phyloP scores from a whole-genome alignment of 176 grass and related monocot genomes.

The Pharus latifolius region DNA sequence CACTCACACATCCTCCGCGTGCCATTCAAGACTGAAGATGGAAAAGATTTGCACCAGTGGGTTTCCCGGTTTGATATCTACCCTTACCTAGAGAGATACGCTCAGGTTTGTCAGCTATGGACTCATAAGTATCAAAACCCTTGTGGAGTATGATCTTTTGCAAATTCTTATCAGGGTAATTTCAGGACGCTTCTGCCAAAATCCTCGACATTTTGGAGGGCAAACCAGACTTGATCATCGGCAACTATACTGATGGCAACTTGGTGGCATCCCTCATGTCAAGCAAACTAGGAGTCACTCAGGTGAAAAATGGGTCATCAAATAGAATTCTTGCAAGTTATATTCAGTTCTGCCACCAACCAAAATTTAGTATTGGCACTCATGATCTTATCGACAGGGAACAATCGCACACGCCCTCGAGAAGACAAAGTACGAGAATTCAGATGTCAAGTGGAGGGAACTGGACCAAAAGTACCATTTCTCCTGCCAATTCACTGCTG shows the following conservation, averaged over 20 bases:
- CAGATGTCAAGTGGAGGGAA: constrained; percentile 89
- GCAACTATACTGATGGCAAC: constrained; percentile 94
- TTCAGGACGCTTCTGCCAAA: constrained; percentile 68
- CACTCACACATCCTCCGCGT: constrained; percentile 78
- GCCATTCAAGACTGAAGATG: constrained; percentile 66
- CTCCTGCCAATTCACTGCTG: constrained; percentile 95
- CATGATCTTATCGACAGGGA: constrained; percentile 28
- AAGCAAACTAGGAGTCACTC: constrained; percentile 78
- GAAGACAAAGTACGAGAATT: constrained; percentile 93
- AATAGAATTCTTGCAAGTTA: not conserved
- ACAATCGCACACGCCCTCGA: constrained; percentile 97
- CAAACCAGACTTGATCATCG: constrained; percentile 92
- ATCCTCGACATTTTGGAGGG: constrained; percentile 77
- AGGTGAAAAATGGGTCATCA: constrained; percentile 25
- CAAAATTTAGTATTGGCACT: not conserved
- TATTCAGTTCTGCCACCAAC: not conserved
- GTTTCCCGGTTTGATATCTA: constrained; percentile 94
- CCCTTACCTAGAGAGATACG: constrained; percentile 94
- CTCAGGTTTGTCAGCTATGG: constrained; percentile 44
- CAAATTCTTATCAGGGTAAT: not conserved
- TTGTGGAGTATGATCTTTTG: not conserved
- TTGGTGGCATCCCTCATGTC: constrained; percentile 84
- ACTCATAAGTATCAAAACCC: not conserved
- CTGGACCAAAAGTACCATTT: constrained; percentile 88
- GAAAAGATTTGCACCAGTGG: constrained; percentile 61